Evolutionary conservation across 2,329 filamentous ascomycete genomes (phyloP).

Genomic region (Tolypocladium ophioglossoides): DNA sequence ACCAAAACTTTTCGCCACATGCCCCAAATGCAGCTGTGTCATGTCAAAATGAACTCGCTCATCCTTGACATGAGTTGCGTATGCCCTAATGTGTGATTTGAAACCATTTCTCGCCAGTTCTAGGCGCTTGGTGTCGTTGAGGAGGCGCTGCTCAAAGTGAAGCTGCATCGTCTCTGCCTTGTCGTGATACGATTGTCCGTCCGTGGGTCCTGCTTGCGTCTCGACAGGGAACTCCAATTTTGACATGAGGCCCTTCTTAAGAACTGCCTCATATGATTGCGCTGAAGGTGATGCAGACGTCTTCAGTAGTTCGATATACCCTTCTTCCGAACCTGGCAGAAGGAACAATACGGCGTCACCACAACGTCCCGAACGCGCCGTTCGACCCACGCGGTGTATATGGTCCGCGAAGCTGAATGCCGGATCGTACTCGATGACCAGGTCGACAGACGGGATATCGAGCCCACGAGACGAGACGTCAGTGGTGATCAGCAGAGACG

Average conservation of each 20-base stretch:
- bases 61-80: constrained; percentile 81
- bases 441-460: constrained; percentile 87
- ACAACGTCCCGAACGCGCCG: constrained; percentile 80
- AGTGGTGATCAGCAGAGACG: constrained; percentile 81
- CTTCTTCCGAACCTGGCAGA: constrained; percentile 82
- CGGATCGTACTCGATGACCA: constrained; percentile 93
- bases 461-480: constrained; percentile 94
- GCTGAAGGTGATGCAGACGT: constrained; percentile 35
- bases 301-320: constrained; percentile 68
- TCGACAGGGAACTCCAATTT: constrained; percentile 59
- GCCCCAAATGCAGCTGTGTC: constrained; percentile 79
- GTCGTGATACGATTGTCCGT: constrained; percentile 33
- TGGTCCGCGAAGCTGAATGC: constrained; percentile 91
- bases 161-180: constrained; percentile 48
- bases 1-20: constrained; percentile 88
- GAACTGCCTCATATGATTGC: constrained; percentile 41
- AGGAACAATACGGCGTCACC: constrained; percentile 86
- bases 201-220: constrained; percentile 41
- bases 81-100: constrained; percentile 86
- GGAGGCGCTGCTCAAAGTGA: constrained; percentile 48
- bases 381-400: constrained; percentile 87
- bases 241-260: constrained; percentile 55
- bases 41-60: constrained; percentile 88
- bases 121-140: constrained; percentile 54
- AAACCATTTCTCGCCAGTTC: constrained; percentile 78